Percentiles rank a stretch among this genome's conserved stretches.
phyloP scores from a whole-genome alignment of 805 yeast genomes.

The Wickerhamomyces mucosus region DNA sequence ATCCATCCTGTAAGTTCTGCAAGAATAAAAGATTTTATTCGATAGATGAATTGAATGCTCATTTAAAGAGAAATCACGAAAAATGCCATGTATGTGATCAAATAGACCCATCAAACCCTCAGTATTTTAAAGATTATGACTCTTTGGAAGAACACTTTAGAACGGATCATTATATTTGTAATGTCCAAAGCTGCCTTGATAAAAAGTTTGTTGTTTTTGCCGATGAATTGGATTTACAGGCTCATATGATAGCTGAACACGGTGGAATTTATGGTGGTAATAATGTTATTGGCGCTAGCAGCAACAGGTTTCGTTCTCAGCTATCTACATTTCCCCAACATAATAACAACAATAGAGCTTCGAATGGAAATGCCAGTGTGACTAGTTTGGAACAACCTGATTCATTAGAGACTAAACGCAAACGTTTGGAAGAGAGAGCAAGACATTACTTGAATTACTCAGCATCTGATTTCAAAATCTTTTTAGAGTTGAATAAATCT shows the following conservation, averaged over 20 bases:
- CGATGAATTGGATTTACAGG: conserved; percentile 76
- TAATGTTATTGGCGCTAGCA: conserved; percentile 12
- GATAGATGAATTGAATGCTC: conserved; percentile 75
- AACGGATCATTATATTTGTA: conserved; percentile 66
- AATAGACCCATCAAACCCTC: conserved; percentile 48
- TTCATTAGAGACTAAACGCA: conserved; percentile 34
- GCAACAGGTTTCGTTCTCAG: conserved; percentile 39
- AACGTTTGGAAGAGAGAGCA: conserved; percentile 77
- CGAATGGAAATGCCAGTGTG: conserved; percentile 10
- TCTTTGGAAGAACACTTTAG: conserved; percentile 68
- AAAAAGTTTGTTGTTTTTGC: conserved; percentile 87
- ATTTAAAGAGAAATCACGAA: conserved; percentile 78
- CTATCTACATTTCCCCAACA: conserved; percentile 44
- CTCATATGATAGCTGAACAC: conserved; percentile 82
- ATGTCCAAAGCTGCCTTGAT: conserved; percentile 70
- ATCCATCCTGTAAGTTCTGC: conserved; percentile 83
- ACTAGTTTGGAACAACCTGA: conserved; percentile 24
- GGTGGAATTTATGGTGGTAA: conserved; percentile 44
- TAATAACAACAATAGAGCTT: conserved; percentile 7
- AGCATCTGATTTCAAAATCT: conserved; percentile 34
- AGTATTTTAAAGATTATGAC: conserved; percentile 71
- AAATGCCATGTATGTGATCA: conserved; percentile 86
- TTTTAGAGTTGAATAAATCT: conserved; percentile 37
- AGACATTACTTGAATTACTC: conserved; percentile 63
- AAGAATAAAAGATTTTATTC: conserved; percentile 69